Percentiles rank a stretch among this genome's conserved stretches.
These are phyloP conservation scores for Eimeria tenella DNA, from an alignment of 169 alveolate species.

Conservation along the genomic window DNA sequence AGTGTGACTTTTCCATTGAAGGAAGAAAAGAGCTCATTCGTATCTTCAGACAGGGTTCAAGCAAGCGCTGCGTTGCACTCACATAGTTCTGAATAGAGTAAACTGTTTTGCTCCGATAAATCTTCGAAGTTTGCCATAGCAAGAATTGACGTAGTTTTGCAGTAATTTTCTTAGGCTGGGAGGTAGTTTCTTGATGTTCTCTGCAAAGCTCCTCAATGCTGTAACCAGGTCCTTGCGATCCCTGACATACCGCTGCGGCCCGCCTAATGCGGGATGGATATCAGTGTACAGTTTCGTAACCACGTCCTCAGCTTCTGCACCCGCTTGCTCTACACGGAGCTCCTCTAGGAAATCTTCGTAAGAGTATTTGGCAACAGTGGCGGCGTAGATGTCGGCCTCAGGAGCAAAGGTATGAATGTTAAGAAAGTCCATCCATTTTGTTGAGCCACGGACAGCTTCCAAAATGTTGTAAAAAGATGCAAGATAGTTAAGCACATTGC, in stretches of 20 bases:
- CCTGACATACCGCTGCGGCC: constrained; percentile 6
- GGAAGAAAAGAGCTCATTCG: too few relatives aligned
- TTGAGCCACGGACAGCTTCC: constrained; percentile 41
- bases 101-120: constrained; percentile 50
- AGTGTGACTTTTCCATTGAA: too few relatives aligned
- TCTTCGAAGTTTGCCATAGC: constrained; percentile 34
- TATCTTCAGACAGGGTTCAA: too few relatives aligned
- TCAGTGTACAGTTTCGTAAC: neutral
- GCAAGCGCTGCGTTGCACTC: neutral
- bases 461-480: constrained; percentile 22
- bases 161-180: constrained; percentile 28
- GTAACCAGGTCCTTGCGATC: constrained; percentile 24
- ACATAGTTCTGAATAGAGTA: constrained; percentile 1
- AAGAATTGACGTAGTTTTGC: neutral
- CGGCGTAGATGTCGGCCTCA: constrained; percentile 67
- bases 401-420: constrained; percentile 32
- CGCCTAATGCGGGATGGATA: constrained; percentile 72
- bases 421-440: constrained; percentile 61
- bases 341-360: constrained; percentile 60
- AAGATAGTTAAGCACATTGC: constrained; percentile 18
- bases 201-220: constrained; percentile 41
- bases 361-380: constrained; percentile 51
- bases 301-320: neutral
- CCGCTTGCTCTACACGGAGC: constrained; percentile 20
- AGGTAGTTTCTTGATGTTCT: constrained; percentile 35